phyloP scores from a whole-genome alignment of 176 grass and related monocot genomes.

The Carex kokanica region DNA sequence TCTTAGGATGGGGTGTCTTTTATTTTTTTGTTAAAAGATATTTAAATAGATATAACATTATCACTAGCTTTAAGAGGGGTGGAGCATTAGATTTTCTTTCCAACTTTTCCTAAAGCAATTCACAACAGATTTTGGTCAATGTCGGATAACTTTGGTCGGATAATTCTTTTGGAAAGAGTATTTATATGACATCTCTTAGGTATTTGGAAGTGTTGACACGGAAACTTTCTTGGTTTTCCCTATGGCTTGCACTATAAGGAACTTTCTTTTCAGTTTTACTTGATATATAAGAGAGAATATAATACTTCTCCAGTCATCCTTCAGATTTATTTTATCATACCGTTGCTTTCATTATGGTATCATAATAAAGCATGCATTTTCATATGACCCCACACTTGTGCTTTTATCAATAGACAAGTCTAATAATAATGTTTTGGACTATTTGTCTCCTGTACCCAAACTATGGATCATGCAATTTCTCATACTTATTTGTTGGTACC shows the following conservation, averaged over 20 bases:
- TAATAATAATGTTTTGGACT: not conserved
- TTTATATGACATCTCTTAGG: not conserved
- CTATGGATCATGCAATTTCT: not conserved
- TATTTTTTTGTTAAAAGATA: no score
- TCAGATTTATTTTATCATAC: not conserved
- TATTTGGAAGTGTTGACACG: not conserved
- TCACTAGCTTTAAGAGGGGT: not conserved
- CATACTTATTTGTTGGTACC: not conserved
- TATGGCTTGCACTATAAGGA: not conserved
- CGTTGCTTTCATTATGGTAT: not conserved
- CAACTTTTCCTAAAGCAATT: not conserved
- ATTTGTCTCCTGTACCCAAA: not conserved
- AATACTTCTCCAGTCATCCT: not conserved
- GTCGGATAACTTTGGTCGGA: not conserved
- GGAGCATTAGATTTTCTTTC: not conserved
- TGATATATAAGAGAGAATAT: not conserved
- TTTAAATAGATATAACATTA: not conserved
- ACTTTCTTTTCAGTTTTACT: not conserved
- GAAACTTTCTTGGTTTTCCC: not conserved
- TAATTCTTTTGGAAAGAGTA: not conserved
- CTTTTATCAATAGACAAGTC: not conserved
- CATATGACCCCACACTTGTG: not conserved
- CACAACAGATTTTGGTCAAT: not conserved
- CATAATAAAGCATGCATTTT: slow-evolving; percentile 11
- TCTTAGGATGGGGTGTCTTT: not conserved